Evolutionary conservation across 140 eudicot species (phyloP), one percentile per base, ranked within the genome.

Genomic region (Erigeron philadelphicus): DNA sequence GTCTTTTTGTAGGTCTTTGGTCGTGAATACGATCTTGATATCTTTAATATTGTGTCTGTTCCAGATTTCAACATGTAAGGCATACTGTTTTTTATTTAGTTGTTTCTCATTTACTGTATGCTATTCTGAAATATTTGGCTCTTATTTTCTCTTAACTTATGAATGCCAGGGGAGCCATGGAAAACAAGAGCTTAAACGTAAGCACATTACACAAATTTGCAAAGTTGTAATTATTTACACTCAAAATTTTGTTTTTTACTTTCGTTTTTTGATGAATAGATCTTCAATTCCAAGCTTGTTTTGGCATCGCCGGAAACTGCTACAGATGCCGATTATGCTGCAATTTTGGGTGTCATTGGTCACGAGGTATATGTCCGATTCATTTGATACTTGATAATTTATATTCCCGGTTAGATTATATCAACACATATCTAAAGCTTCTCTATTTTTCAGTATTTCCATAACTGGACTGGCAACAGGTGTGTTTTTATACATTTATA

Each of bases 391-490:
- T 57, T n/a, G 31, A 66, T 17, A 5, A 11, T 57, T 31, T 75
- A 6, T 48, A 9, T 11, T 40, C 13, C 19, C 1, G 52, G 42
- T 71, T 55, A 18, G 42, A 7, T 13, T 41, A 15, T 52, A 66
- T 41, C 9, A 5, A 68, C 49, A 4, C 38, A 31, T 4, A 31
- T 31, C 38, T 31, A 31, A 31, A 31, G 38, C 11, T 16, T 71
- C 45, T 75, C 55, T 74, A 8, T 68, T 11, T 70, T 82, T 82
- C 87, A 92, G 98, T 93, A 93, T 62, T 89, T 89, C 63, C 98
- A 93, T 84, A 93, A 93, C 69, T 93, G 98, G 98, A 93, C 98
- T 0, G 98, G 98, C 75, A 93, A 93, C 90, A 86, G 98, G 98
- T 92, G 60, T 8, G 78, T 16, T 64, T 70, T 35, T 60, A 61